A percentile compares a stretch with the other conserved stretches of the same genome.
Evolutionary conservation across 1,284 basidiomycete species (phyloP).

Genomic region (Tetrapyrgos nigripes): DNA sequence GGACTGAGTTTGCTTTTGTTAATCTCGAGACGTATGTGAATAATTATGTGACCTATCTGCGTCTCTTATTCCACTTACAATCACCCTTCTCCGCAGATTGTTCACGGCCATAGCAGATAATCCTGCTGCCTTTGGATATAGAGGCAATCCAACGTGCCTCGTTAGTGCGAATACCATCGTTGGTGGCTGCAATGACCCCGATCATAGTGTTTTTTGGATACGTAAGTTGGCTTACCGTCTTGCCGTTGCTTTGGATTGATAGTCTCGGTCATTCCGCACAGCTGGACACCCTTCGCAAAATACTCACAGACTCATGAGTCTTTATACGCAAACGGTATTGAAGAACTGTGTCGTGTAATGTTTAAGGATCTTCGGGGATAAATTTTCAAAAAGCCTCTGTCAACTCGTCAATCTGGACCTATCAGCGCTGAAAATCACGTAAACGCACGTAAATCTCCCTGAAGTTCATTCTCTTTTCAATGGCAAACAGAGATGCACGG

Average conservation of each 20-base stretch:
- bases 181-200: constrained; percentile 34
- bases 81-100: constrained; percentile 13
- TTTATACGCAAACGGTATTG: constrained; percentile 32
- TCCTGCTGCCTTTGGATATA: constrained; percentile 31
- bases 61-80: background rate
- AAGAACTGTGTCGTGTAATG: too few relatives aligned
- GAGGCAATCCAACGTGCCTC: constrained; percentile 34
- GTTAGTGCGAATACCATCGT: constrained; percentile 33
- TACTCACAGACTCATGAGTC: constrained; percentile 33
- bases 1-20: constrained; percentile 35
- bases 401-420: too few relatives aligned
- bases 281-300: constrained; percentile 36
- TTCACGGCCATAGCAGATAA: constrained; percentile 30
- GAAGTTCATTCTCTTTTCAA: too few relatives aligned
- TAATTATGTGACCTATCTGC: background rate
- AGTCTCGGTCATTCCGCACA: constrained; percentile 7
- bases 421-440: too few relatives aligned
- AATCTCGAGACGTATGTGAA: constrained; percentile 27
- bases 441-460: too few relatives aligned
- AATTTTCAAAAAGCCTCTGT: too few relatives aligned
- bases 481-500: too few relatives aligned
- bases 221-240: constrained; percentile 29
- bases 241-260: background rate
- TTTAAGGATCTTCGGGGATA: too few relatives aligned
- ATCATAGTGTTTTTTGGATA: constrained; percentile 36